Percentiles rank a stretch among this genome's conserved stretches.
These are phyloP conservation scores for Bryoerythrophyllum caledonicum DNA, from an alignment of 225 moss, liverwort and hornwort species.

Conservation along the genomic window DNA sequence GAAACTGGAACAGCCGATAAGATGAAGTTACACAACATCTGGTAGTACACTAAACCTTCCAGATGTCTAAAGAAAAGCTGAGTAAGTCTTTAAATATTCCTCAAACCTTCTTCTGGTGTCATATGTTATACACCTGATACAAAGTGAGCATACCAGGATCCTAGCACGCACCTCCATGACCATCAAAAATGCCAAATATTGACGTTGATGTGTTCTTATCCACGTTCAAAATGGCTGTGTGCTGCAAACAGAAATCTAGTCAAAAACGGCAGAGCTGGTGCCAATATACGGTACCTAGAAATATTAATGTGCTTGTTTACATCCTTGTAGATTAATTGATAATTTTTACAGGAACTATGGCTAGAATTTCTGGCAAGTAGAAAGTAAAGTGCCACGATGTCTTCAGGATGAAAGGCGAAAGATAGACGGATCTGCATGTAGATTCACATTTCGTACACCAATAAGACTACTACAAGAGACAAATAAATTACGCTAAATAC, in stretches of 20 bases:
- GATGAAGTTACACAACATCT: constrained; percentile 3
- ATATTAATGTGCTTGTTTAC: background rate
- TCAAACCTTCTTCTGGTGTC: constrained; percentile 6
- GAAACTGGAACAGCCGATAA: background rate
- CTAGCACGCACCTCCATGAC: constrained; percentile 56
- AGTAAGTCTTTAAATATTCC: background rate
- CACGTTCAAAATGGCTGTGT: constrained; percentile 64
- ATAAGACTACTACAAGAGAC: constrained; percentile 3
- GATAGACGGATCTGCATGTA: background rate
- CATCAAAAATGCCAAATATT: constrained; percentile 65
- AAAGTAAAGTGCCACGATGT: background rate
- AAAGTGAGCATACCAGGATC: constrained; percentile 18
- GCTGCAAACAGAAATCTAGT: constrained; percentile 35
- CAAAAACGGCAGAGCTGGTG: background rate
- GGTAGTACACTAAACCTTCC: background rate
- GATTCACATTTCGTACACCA: constrained; percentile 16
- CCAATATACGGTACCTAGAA: background rate
- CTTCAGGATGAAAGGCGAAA: background rate
- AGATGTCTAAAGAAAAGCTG: constrained; percentile 3
- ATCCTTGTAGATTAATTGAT: background rate
- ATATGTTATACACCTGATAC: constrained; percentile 1
- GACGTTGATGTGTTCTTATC: constrained; percentile 55
- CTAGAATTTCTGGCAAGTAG: constrained; percentile 4
- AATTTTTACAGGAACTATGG: background rate
- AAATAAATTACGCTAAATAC: background rate